Conservation (phyloP, 441 rosid species). For the Mallotus japonicus region DNA sequence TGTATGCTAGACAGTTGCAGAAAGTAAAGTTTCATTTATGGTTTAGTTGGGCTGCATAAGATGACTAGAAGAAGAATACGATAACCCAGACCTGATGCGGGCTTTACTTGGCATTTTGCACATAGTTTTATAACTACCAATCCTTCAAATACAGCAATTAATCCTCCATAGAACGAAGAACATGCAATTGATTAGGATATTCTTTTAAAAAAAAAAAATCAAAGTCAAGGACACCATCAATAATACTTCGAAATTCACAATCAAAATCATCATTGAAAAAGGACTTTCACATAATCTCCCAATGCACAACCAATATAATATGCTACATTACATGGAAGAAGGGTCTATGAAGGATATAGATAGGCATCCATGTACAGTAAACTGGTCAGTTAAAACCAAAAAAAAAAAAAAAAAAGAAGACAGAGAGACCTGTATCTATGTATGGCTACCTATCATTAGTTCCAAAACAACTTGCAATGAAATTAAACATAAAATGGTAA, state of each 20-base stretch:
- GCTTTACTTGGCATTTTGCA: not conserved
- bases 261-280: not conserved
- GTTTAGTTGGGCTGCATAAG: not conserved
- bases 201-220: not conserved
- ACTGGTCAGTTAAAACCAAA: not conserved
- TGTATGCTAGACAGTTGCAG: not conserved
- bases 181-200: not conserved
- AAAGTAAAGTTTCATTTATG: not conserved
- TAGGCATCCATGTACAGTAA: not conserved
- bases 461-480: not conserved
- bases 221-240: not conserved
- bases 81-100: not conserved
- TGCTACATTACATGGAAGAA: not conserved
- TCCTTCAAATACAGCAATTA: not conserved
- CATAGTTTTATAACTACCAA: not conserved
- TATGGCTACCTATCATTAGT: not conserved
- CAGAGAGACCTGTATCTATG: not conserved
- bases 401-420: not conserved
- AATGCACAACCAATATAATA: not conserved
- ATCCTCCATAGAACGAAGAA: not conserved
- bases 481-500: not conserved
- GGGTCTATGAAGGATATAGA: not conserved
- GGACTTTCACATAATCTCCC: not conserved
- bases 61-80: not conserved
- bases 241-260: not conserved